Base-by-base conservation (phyloP, 2,329 filamentous ascomycete species). In the Pseudogymnoascus sp. region DNA sequence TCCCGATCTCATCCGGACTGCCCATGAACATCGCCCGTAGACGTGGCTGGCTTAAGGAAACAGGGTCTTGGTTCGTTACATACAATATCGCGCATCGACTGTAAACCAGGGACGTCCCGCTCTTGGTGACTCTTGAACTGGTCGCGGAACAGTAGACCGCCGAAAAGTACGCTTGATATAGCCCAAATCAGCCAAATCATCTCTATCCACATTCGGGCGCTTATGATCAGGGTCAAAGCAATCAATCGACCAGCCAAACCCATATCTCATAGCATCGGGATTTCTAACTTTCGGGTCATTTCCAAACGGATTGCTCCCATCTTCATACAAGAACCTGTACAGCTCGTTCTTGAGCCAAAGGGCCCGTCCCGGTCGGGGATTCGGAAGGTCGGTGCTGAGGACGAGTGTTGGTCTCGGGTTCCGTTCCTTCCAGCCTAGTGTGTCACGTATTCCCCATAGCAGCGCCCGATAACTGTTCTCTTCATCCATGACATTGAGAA, bases 401-500 rank as follows among this genome's bases (percentile, higher is more conserved):
- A 18, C 50, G 60, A 62, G 37, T 50, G 22, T 35, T 59, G 37
- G n/a, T 34, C 63, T 47, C 12, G 62, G 58, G 14, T 50, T 34
- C 7, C 67, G 61, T 61, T 64, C 4, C 67, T 64, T 5, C 12
- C 64, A 65, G 7, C 59, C 62, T 14, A 70, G 62, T 9, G 58
- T 61, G 41, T 67, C 60, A 4, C 67, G 65, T 8, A 70, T 66
- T 2, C 61, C 62, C 35, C 61, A 28, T 11, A 72, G 63, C 5
- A 72, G 54, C 6, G 63, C 47, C 34, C 64, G n/a, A 43, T 63
- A 65, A 34, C 63, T 47, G 28, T 30, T 41, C 14, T 11, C 1
- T 7, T 59, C 37, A 50, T 43, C 25, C 14, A 69, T 1, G 22
- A 74, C 73, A 2, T 8, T 6, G 1, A 75, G 62, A 9, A 69